Base-by-base conservation (phyloP, 805 yeast species). In the Schwanniomyces vanrijiae region DNA sequence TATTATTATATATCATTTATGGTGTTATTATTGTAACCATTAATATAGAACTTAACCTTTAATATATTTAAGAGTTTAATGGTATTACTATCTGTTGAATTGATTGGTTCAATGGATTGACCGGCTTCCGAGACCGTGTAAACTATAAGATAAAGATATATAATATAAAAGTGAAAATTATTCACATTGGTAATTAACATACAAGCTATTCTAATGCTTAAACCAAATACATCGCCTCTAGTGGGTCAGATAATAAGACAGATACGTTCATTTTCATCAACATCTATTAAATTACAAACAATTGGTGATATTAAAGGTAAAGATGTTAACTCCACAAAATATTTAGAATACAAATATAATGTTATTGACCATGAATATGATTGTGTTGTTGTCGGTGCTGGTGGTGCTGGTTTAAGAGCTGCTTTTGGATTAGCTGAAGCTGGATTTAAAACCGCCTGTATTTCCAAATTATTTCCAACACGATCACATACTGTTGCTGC, bases 401-500 rank as follows among this genome's bases (percentile, higher is more conserved):
- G 99, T 64, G 99, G 98, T 69, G 98, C 99, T 42, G 98, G 99
- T 66, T 77, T 92, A 51, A 84, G 99, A 75, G 99, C 99, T 31
- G 98, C 99, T 29, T 94, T 94, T 60, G 99, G 99, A 55, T 80
- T 92, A 47, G 96, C 97, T 49, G 91, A 90, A 66, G 96, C 96
- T 45, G 99, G 98, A 37, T 92, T 79, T 78, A 92, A 92, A 71
- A 91, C 97, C 39, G 98, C 98, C 25, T 94, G 98, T 82, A 83
- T 92, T 60, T 86, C 97, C 56, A 92, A 92, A 73, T 82, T 92
- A 61, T 92, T 92, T 80, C 98, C 98, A 47, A 92, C 99, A 28
- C 87, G 99, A 75, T 91, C 97, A 14, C 99, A 92, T 68, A 92
- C 99, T 19, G 99, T 92, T 42, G 98, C 98, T 48, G 98, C 98